phyloP scores from a whole-genome alignment of 2,329 filamentous ascomycete genomes.

The Claviceps sp. region DNA sequence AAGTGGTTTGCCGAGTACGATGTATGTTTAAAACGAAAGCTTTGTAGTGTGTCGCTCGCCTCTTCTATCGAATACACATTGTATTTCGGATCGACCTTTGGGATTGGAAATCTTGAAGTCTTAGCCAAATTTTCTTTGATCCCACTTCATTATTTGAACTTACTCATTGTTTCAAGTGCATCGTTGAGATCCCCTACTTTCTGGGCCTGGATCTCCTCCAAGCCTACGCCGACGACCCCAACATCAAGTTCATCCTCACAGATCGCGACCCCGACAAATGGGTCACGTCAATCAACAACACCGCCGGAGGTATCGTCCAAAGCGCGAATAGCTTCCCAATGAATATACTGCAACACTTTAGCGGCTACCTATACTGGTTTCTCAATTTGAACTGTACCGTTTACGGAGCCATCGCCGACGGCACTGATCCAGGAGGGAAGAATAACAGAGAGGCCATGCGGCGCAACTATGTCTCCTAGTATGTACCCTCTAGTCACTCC shows the following conservation, averaged over 20 bases:
- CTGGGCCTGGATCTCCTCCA: slow-evolving; percentile 15
- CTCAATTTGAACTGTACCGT: slow-evolving; percentile 1
- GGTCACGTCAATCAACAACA: slow-evolving; percentile 14
- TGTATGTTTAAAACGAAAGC: slow-evolving; percentile 11
- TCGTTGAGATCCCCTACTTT: slow-evolving; percentile 10
- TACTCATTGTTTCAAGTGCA: slow-evolving; percentile 1
- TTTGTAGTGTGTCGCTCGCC: too few relatives aligned
- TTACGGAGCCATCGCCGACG: not conserved
- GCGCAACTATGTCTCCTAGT: slow-evolving; percentile 2
- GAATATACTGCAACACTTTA: slow-evolving; percentile 14
- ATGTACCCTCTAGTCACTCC: not conserved
- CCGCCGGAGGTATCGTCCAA: slow-evolving; percentile 7
- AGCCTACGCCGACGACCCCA: slow-evolving; percentile 18
- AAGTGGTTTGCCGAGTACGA: slow-evolving; percentile 27
- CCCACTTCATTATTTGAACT: too few relatives aligned
- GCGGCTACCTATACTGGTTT: slow-evolving; percentile 7
- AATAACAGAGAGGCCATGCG: slow-evolving; percentile 1
- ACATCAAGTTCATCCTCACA: slow-evolving; percentile 23
- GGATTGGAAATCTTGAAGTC: too few relatives aligned
- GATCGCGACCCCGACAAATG: slow-evolving; percentile 23
- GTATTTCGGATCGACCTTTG: too few relatives aligned
- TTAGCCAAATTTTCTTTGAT: too few relatives aligned
- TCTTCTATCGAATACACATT: not conserved
- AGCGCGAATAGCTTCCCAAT: slow-evolving; percentile 12
- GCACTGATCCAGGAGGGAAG: not conserved